These are phyloP conservation scores for Aspergillus alliaceus DNA, from an alignment of 2,329 filamentous ascomycete genomes.

Conservation along the genomic window DNA sequence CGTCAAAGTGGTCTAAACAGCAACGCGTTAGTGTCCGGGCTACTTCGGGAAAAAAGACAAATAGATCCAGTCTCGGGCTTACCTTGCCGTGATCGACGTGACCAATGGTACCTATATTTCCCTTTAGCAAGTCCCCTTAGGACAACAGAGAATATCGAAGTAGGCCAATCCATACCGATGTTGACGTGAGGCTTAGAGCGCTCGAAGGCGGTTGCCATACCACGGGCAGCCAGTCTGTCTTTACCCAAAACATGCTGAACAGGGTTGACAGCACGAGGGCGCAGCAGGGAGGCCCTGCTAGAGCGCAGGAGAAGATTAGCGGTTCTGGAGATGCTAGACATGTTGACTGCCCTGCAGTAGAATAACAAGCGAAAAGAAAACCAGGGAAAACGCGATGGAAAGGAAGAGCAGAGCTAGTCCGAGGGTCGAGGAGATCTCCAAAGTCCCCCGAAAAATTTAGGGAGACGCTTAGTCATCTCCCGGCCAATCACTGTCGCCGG, in stretches of 20 bases:
- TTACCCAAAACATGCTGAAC: slow-evolving; percentile 60
- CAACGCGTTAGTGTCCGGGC: slow-evolving; percentile 15
- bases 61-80: slow-evolving; percentile 23
- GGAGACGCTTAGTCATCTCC: slow-evolving; percentile 38
- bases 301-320: slow-evolving; percentile 78
- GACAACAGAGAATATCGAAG: background rate
- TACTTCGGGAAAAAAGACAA: slow-evolving; percentile 2
- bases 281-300: slow-evolving; percentile 71
- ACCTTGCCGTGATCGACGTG: slow-evolving; percentile 99
- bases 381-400: slow-evolving; percentile 29
- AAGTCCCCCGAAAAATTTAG: slow-evolving; percentile 36
- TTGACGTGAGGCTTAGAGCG: slow-evolving; percentile 97
- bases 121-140: background rate
- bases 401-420: slow-evolving; percentile 20
- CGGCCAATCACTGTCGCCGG: slow-evolving; percentile 31
- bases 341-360: slow-evolving; percentile 52
- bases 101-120: slow-evolving; percentile 77
- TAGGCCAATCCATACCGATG: slow-evolving; percentile 66
- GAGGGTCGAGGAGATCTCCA: slow-evolving; percentile 11
- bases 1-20: slow-evolving; percentile 83
- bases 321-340: slow-evolving; percentile 79
- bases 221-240: slow-evolving; percentile 49
- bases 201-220: slow-evolving; percentile 69
- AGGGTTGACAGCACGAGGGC: slow-evolving; percentile 69
- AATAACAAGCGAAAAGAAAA: slow-evolving; percentile 30